Evolutionary conservation across 1,139 yeast species (phyloP).

Genomic region (Diutina pseudorugosa): DNA sequence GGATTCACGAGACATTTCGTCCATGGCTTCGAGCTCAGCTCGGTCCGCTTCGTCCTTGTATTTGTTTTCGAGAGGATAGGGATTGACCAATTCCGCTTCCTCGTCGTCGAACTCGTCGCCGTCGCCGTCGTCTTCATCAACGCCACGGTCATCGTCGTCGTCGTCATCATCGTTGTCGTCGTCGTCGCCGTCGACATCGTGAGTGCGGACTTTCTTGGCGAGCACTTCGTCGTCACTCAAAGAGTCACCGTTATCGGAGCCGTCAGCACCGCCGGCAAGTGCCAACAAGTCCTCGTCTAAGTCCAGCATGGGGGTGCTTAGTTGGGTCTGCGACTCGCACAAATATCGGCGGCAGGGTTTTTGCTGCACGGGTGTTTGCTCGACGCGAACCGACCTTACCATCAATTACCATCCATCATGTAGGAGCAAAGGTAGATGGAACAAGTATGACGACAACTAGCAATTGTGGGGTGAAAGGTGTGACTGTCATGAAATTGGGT

Average conservation of each 20-base stretch:
- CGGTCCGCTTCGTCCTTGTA: conserved; percentile 77
- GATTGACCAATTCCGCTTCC: conserved; percentile 38
- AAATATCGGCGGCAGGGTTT: background rate
- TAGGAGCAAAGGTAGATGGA: no score
- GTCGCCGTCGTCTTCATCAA: conserved; percentile 18
- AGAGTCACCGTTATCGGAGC: conserved; percentile 12
- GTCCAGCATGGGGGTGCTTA: conserved; percentile 33
- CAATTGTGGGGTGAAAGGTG: no score
- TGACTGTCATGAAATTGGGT: no score
- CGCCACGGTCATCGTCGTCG: conserved; percentile 16
- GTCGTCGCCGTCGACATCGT: conserved; percentile 13
- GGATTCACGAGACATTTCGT: conserved; percentile 86
- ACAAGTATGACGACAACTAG: no score
- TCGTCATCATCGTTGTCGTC: conserved; percentile 14
- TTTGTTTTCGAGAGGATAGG: conserved; percentile 90
- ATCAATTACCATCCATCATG: no score
- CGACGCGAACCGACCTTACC: background rate
- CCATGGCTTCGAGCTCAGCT: conserved; percentile 53
- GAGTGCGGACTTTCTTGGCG: conserved; percentile 9
- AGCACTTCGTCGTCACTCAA: conserved; percentile 10
- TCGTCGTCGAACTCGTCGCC: conserved; percentile 16
- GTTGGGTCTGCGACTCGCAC: background rate
- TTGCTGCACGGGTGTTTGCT: background rate
- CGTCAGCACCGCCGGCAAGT: conserved; percentile 61
- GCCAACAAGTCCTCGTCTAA: conserved; percentile 87